Evolutionary conservation across 768 basidiomycete genomes (phyloP), one percentile per base, ranked within the genome.

Genomic region (Boletus reticuloceps): DNA sequence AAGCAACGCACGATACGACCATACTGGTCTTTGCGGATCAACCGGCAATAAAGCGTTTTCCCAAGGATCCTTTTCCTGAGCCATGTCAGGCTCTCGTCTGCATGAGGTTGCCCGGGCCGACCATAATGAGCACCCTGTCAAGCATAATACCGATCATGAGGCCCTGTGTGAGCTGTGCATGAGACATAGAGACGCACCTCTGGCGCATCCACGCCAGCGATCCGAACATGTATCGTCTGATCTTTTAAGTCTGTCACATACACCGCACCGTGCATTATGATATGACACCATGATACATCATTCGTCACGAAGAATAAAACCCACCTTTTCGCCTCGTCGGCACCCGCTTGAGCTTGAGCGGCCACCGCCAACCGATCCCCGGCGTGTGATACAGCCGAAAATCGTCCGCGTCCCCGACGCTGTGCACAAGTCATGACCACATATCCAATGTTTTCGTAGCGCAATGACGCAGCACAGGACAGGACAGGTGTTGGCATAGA

Each of bases 181-280:
- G 34, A 34, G 11, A 12, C 34, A 13, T 34, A n/a, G n/a, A 39
- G 49, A 31, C 67, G 31, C 61, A 89, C 92, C 78, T 98, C 95
- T 0, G 95, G 95, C 1, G 95, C 95, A 67, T 98, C 95, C 6
- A 94, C 84, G 0, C 92, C 95, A 14, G 91, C 91, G 29, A 98
- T 82, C 14, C 95, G 84, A 29, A 98, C 84, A 64, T 91, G 88
- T 17, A 98, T 76, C 2, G 95, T 97, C 61, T 92, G 75, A 57
- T 86, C 82, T 66, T 83, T 89, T 45, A 95, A 75, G 1, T 83
- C 93, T 92, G 20, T 50, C 31, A 16, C 46, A 19, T 12, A 55
- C 41, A n/a, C 17, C 36, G 5, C 53, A 19, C 41, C 42, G 47
- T 27, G 9, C 27, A 9, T 27, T 3, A 27, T 27, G 8, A 27